Evolutionary conservation across 805 yeast genomes (phyloP).

Genomic region (Monosporozyma aerobia): DNA sequence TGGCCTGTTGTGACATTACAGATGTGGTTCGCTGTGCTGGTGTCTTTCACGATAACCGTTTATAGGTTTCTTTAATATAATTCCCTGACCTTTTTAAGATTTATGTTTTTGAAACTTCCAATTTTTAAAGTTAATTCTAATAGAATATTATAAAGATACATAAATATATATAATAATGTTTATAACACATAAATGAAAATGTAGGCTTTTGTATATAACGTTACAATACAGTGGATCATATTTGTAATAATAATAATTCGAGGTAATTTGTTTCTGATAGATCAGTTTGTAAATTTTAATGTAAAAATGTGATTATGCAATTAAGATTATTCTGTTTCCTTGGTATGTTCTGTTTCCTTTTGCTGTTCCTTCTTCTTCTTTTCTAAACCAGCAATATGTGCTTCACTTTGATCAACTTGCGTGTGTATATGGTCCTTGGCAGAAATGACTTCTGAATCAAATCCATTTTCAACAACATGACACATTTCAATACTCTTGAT

Average conservation of each 20-base stretch:
- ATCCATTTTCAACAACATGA: slow-evolving; percentile 33
- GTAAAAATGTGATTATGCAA: neutral
- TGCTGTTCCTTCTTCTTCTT: slow-evolving; percentile 50
- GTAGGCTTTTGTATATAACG: neutral
- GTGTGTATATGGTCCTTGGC: slow-evolving; percentile 72
- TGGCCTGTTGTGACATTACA: slow-evolving; percentile 33
- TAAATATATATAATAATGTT: neutral
- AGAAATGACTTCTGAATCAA: slow-evolving; percentile 32
- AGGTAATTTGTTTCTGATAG: too few relatives aligned
- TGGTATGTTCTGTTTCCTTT: neutral
- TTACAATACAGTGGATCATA: neutral
- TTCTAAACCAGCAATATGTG: slow-evolving; percentile 90
- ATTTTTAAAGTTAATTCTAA: neutral
- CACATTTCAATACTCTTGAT: slow-evolving; percentile 58
- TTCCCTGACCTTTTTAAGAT: neutral
- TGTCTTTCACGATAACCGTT: neutral
- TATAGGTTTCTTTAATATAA: neutral
- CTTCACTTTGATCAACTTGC: slow-evolving; percentile 84
- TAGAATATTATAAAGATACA: neutral
- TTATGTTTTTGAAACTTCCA: neutral
- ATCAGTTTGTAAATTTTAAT: too few relatives aligned
- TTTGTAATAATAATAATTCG: neutral
- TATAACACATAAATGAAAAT: neutral
- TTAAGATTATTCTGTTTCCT: neutral
- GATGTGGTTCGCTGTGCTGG: neutral